phyloP scores from a whole-genome alignment of 768 basidiomycete genomes.

The Phanerodontia chrysosporium region DNA sequence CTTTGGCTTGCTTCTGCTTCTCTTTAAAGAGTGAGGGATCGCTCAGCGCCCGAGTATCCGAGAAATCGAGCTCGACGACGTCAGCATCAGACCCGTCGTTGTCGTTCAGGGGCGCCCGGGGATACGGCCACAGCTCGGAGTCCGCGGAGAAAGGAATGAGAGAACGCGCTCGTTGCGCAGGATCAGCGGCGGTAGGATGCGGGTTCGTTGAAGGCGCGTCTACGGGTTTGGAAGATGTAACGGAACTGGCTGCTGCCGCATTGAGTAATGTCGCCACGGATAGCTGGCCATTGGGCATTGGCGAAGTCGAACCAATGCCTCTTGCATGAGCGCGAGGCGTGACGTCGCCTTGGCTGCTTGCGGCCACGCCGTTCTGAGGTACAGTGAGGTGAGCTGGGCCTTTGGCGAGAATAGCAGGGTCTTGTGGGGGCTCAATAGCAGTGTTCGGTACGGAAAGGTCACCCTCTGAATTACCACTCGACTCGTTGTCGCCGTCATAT shows the following conservation, averaged over 20 bases:
- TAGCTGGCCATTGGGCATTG: conserved; percentile 2
- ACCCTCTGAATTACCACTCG: conserved; percentile 25
- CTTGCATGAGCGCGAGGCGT: conserved; percentile 54
- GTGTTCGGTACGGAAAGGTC: conserved; percentile 17
- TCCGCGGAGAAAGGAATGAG: conserved; percentile 62
- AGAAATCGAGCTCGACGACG: conserved; percentile 73
- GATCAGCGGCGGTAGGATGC: not conserved
- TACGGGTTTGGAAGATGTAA: not conserved
- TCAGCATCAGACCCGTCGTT: conserved; percentile 39
- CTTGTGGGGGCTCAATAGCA: conserved; percentile 5
- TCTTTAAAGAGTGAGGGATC: conserved; percentile 52
- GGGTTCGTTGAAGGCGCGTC: not conserved
- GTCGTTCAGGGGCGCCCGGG: conserved; percentile 42
- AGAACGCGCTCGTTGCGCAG: conserved; percentile 13
- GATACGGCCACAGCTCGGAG: conserved; percentile 71
- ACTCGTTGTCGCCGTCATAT: conserved; percentile 34
- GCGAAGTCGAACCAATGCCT: conserved; percentile 22
- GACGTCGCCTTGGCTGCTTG: conserved; percentile 40
- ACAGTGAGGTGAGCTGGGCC: not conserved
- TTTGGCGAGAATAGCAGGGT: conserved; percentile 9
- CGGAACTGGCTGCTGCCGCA: not conserved
- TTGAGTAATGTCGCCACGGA: not conserved
- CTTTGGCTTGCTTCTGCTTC: conserved; percentile 21
- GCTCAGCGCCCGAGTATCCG: conserved; percentile 68
- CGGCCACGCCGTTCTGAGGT: not conserved